Evolutionary conservation across 768 basidiomycete species (phyloP).

Genomic region (Pulveroboletus sp.): DNA sequence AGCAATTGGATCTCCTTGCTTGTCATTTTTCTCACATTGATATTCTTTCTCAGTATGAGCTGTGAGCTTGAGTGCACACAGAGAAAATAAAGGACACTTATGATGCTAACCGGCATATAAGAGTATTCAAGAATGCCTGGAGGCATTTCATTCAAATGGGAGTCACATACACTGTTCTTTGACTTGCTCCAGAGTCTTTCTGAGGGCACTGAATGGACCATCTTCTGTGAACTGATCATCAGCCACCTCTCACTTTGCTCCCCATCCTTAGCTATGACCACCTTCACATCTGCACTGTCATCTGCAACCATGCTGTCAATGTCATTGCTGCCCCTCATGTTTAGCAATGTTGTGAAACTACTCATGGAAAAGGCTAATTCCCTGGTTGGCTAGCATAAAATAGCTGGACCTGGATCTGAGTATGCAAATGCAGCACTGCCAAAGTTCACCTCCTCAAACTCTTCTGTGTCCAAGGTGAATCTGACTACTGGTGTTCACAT

Average conservation of each 20-base stretch:
- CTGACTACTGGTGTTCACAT: not conserved
- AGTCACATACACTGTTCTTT: not conserved
- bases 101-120: not conserved
- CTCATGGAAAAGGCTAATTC: too few relatives aligned
- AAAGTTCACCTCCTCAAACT: not conserved
- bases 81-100: not conserved
- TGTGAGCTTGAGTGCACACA: accelerated
- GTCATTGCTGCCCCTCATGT: too few relatives aligned
- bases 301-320: too few relatives aligned
- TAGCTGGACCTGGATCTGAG: too few relatives aligned
- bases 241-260: not conserved
- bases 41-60: not conserved
- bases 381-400: too few relatives aligned
- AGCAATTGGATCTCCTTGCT: not conserved
- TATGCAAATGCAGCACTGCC: too few relatives aligned
- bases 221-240: not conserved
- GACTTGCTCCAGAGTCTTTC: not conserved
- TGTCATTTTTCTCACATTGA: accelerated
- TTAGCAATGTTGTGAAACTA: too few relatives aligned
- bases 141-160: not conserved
- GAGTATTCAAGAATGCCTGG: not conserved
- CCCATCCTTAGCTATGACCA: too few relatives aligned
- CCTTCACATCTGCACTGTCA: too few relatives aligned
- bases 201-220: not conserved
- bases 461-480: not conserved